Evolutionary conservation across 306 rosid genomes (phyloP).

Genomic region (Cucumis cinereus): DNA sequence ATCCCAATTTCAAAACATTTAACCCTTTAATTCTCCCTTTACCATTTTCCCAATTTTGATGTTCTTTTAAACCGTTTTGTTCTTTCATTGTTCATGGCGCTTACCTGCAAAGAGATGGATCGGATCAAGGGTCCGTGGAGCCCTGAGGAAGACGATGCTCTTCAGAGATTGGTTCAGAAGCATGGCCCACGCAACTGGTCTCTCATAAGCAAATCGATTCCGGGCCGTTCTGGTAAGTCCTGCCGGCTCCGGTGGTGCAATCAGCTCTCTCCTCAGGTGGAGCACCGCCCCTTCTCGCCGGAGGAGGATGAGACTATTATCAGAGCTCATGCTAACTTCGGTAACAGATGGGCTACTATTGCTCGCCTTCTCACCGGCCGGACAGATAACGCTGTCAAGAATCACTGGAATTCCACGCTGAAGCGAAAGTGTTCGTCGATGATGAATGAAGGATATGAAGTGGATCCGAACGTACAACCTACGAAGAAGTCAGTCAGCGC

Average conservation of each 20-base stretch:
- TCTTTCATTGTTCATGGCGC: constrained; percentile 1
- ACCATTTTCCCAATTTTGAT: neutral
- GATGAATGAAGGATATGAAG: constrained; percentile 25
- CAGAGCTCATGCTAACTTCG: constrained; percentile 86
- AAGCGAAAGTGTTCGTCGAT: constrained; percentile 62
- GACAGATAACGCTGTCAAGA: constrained; percentile 94
- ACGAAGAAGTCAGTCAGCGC: constrained; percentile 60
- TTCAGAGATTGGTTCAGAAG: constrained; percentile 60
- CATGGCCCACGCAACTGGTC: constrained; percentile 95
- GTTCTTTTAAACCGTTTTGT: neutral
- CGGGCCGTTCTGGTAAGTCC: constrained; percentile 87
- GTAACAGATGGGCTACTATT: constrained; percentile 96
- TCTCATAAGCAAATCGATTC: constrained; percentile 69
- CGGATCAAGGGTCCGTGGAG: constrained; percentile 99
- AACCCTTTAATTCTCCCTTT: neutral
- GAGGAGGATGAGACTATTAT: constrained; percentile 87
- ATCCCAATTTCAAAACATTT: neutral
- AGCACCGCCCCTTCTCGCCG: constrained; percentile 72
- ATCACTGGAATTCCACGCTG: constrained; percentile 96
- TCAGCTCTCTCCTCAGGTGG: constrained; percentile 93
- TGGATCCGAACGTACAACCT: constrained; percentile 27
- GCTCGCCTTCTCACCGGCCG: constrained; percentile 80
- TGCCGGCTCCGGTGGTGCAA: constrained; percentile 96
- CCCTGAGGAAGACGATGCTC: constrained; percentile 84
- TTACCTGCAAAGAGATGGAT: constrained; percentile 48